Base-by-base conservation (phyloP, 192 early-diverging fungal species). In the Nowakowskiella sp. region DNA sequence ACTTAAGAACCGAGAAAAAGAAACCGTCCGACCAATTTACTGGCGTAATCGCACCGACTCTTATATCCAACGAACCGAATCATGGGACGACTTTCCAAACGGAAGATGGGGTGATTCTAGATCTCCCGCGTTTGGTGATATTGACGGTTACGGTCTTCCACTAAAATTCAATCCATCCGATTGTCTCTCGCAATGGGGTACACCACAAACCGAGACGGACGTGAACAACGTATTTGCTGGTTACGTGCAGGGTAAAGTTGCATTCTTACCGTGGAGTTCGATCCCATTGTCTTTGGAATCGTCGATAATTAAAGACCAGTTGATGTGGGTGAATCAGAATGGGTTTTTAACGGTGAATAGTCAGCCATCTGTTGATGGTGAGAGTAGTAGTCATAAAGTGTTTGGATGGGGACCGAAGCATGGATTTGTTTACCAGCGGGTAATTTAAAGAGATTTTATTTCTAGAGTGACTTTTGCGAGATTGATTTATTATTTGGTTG, bases 31-130 rank as follows among this genome's bases (percentile, higher is more conserved):
- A 21, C 89, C 89, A 23, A 91, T 91, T 56, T 90, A 88, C 46
- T 91, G 89, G 89, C 76, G 82, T 63, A 90, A 91, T 71, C 84
- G 87, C 44, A 72, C 81, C 32, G 78, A 79, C 60, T 84, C 79
- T 65, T 91, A 91, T 76, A 79, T 91, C 46, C 57, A 63, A 2
- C 76, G 82, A 32, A 90, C 88, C 1, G 88, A 85, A 61, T 57
- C 70, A 44, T 90, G 88, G 88, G 88, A 90, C 53, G 88, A 88
- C 56, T 90, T 85, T 51, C 88, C 88, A 39, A 90, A 90, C 61
- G 88, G 88, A 10, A 79, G 88, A 57, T 90, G 88, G 88, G 88
- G 88, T 36, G 88, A 90, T 36, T 79, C 88, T 26, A 77, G 88
- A 45, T 90, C 88, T 13, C 88, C 88, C 6, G 36, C 36, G 13